Evolutionary conservation across 2,329 filamentous ascomycete genomes (phyloP).

Genomic region (Beauveria bassiana): DNA sequence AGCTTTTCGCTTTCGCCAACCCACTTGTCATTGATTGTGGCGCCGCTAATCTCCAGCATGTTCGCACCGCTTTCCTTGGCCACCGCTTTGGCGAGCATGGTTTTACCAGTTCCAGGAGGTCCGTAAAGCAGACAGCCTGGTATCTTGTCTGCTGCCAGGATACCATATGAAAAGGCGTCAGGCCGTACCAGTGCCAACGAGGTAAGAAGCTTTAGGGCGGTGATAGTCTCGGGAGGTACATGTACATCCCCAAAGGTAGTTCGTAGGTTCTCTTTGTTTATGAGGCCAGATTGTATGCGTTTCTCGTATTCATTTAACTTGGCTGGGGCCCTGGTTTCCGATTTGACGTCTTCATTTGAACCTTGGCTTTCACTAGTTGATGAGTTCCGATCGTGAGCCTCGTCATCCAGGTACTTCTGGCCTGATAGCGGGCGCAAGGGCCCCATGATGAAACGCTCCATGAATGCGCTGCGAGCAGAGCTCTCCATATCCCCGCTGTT

Average conservation of each 20-base stretch:
- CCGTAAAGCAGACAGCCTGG: conserved; percentile 84
- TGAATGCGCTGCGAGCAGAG: conserved; percentile 19
- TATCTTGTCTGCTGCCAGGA: conserved; percentile 84
- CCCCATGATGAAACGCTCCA: conserved; percentile 26
- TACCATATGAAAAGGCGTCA: conserved; percentile 93
- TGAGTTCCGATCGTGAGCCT: conserved; percentile 17
- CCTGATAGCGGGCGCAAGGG: conserved; percentile 25
- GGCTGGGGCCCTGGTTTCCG: conserved; percentile 18
- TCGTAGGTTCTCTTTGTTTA: conserved; percentile 72
- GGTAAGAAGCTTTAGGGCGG: conserved; percentile 81
- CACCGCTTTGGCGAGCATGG: conserved; percentile 60
- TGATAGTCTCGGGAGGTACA: conserved; percentile 71
- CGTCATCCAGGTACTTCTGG: conserved; percentile 24
- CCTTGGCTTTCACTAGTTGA: conserved; percentile 20
- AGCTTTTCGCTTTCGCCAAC: conserved; percentile 97
- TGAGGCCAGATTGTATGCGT: conserved; percentile 70
- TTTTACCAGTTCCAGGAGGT: conserved; percentile 74
- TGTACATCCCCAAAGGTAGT: conserved; percentile 87
- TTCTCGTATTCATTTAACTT: conserved; percentile 72
- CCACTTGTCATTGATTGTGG: conserved; percentile 92
- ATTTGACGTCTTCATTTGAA: conserved; percentile 22
- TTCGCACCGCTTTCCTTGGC: conserved; percentile 61
- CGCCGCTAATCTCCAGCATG: conserved; percentile 82
- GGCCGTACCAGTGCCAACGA: conserved; percentile 79
- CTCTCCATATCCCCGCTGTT: conserved; percentile 17